Conservation (phyloP, 23 red algal genomes). For the Gracilariopsis chorda region DNA sequence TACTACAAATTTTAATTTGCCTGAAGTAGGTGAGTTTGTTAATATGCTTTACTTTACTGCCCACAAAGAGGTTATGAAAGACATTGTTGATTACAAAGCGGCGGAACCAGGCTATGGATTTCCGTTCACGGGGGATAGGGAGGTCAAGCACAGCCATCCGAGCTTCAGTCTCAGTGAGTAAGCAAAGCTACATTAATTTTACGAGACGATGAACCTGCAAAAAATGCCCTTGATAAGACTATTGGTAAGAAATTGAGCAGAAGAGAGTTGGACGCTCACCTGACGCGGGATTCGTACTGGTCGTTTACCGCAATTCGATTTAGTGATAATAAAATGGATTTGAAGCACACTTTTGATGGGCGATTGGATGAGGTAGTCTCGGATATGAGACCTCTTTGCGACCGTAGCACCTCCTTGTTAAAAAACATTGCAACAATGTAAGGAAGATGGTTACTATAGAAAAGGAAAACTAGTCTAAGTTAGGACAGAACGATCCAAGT, state of each 20-base stretch:
- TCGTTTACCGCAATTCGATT: not conserved
- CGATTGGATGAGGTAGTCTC: not conserved
- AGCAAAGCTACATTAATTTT: not conserved
- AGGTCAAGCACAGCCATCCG: not conserved
- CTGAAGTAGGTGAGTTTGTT: too few relatives aligned
- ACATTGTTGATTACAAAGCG: too few relatives aligned
- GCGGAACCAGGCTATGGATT: too few relatives aligned
- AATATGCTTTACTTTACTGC: too few relatives aligned
- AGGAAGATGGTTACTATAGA: not conserved
- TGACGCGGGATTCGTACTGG: not conserved
- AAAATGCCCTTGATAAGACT: not conserved
- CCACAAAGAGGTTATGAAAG: too few relatives aligned
- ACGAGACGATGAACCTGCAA: not conserved
- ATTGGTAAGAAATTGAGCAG: not conserved
- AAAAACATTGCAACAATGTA: not conserved
- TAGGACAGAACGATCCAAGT: not conserved
- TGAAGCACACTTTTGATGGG: not conserved
- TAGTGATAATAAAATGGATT: not conserved
- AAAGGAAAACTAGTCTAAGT: not conserved
- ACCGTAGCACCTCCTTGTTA: not conserved
- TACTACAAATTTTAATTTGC: too few relatives aligned
- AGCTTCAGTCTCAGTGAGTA: not conserved
- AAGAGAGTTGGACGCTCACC: not conserved
- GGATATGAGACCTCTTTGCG: not conserved
- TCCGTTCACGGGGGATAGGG: too few relatives aligned